These are phyloP conservation scores for Lasiodiplodia hormozganensis DNA, from an alignment of 2,329 filamentous ascomycete species.

Conservation along the genomic window DNA sequence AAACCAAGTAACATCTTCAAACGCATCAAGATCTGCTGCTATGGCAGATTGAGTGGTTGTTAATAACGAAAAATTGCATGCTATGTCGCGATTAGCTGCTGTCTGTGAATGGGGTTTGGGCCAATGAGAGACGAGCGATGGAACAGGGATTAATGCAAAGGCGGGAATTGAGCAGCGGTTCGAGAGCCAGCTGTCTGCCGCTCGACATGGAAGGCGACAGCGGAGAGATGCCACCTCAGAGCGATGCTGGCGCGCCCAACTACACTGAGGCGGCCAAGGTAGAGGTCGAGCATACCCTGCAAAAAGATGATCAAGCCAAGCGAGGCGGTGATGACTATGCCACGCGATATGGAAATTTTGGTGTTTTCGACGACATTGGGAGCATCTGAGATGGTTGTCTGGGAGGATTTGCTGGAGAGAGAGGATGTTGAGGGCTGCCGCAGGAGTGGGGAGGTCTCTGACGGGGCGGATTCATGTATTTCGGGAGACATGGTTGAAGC, in stretches of 20 bases:
- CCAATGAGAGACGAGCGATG: not conserved
- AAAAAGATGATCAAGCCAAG: slow-evolving; percentile 66
- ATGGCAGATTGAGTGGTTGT: slow-evolving; percentile 81
- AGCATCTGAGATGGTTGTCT: not conserved
- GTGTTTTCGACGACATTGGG: not conserved
- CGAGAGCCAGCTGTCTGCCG: not conserved
- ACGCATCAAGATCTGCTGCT: slow-evolving; percentile 75
- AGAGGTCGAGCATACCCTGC: slow-evolving; percentile 55
- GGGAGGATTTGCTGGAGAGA: slow-evolving; percentile 14
- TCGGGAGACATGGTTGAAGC: slow-evolving; percentile 8
- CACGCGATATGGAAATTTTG: slow-evolving; percentile 13
- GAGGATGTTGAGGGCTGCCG: slow-evolving; percentile 4
- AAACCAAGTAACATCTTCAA: slow-evolving; percentile 79
- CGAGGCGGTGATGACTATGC: slow-evolving; percentile 56
- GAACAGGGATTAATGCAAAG: slow-evolving; percentile 36
- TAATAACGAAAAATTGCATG: slow-evolving; percentile 78
- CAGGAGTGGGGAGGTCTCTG: slow-evolving; percentile 27
- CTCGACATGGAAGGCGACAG: not conserved
- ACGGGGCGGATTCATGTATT: not conserved
- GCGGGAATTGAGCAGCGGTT: not conserved
- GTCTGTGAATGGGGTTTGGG: not conserved
- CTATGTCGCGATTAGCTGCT: slow-evolving; percentile 39
- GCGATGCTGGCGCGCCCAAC: not conserved
- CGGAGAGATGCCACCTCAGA: slow-evolving; percentile 2
- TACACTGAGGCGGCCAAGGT: slow-evolving; percentile 6